phyloP scores from a whole-genome alignment of 2,329 filamentous ascomycete species.

The Stachybotrys chartarum region DNA sequence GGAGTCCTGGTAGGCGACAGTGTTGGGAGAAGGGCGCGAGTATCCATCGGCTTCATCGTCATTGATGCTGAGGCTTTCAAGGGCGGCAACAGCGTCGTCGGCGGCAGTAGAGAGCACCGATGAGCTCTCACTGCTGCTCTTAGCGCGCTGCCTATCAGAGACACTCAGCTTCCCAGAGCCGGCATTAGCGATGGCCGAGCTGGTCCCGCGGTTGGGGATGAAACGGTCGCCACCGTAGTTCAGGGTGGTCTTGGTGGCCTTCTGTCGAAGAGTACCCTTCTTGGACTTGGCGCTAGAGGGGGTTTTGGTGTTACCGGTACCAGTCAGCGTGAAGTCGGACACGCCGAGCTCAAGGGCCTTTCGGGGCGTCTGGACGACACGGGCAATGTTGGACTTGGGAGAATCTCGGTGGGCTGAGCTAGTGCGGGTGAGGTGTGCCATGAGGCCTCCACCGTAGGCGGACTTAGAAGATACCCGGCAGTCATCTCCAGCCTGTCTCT shows the following conservation, averaged over 20 bases:
- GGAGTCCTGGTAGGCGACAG: constrained; percentile 85
- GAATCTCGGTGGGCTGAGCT: constrained; percentile 68
- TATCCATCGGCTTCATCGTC: constrained; percentile 64
- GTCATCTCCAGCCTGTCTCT: constrained; percentile 46
- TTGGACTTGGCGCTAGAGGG: constrained; percentile 51
- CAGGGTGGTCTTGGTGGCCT: constrained; percentile 69
- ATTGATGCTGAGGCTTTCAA: constrained; percentile 70
- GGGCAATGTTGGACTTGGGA: constrained; percentile 93
- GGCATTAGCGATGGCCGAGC: constrained; percentile 76
- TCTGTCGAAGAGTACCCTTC: constrained; percentile 45
- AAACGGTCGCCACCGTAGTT: constrained; percentile 84
- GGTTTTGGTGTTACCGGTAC: constrained; percentile 63
- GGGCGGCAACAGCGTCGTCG: constrained; percentile 70
- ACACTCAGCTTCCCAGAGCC: constrained; percentile 77
- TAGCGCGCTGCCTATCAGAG: constrained; percentile 63
- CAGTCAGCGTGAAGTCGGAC: constrained; percentile 85
- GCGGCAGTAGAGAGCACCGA: constrained; percentile 69
- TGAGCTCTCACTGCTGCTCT: constrained; percentile 68
- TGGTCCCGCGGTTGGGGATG: constrained; percentile 88
- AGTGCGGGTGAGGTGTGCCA: constrained; percentile 69
- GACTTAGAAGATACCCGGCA: constrained; percentile 56
- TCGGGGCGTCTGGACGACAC: constrained; percentile 66
- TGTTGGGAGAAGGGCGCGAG: constrained; percentile 76
- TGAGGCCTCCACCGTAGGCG: constrained; percentile 72
- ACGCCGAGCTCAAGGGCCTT: constrained; percentile 81